phyloP scores from a whole-genome alignment of 331 rosid species.

The Saraca asoca region DNA sequence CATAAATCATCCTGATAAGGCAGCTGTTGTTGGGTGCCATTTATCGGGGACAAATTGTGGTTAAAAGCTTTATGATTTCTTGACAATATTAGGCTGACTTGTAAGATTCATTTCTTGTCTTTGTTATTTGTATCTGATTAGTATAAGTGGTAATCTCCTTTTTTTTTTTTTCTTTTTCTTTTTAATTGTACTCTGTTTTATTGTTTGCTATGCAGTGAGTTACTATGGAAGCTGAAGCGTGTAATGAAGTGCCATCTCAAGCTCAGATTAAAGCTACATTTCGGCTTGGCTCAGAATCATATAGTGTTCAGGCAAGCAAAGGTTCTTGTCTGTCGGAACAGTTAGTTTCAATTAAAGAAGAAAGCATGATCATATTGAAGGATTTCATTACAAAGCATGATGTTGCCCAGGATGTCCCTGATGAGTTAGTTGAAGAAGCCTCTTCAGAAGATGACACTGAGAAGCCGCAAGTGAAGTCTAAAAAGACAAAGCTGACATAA shows the following conservation, averaged over 20 bases:
- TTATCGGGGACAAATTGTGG: too few species aligned
- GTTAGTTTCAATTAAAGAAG: slow-evolving; percentile 62
- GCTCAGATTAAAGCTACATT: slow-evolving; percentile 55
- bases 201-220: slow-evolving; percentile 28
- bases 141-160: not conserved
- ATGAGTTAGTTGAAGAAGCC: slow-evolving; percentile 59
- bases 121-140: too few species aligned
- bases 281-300: slow-evolving; percentile 61
- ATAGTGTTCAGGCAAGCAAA: slow-evolving; percentile 42
- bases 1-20: not conserved
- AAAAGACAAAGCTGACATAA: slow-evolving; percentile 74
- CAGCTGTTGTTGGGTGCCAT: too few species aligned
- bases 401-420: slow-evolving; percentile 80
- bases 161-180: not conserved
- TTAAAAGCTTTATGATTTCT: too few species aligned
- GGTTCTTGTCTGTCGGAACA: slow-evolving; percentile 62
- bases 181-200: not conserved
- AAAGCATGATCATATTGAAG: slow-evolving; percentile 72
- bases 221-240: slow-evolving; percentile 48
- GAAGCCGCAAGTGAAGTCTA: slow-evolving; percentile 55
- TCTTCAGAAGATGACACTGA: slow-evolving; percentile 64
- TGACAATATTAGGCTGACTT: too few species aligned
- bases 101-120: too few species aligned
- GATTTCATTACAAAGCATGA: slow-evolving; percentile 79
- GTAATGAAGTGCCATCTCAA: slow-evolving; percentile 35